A percentile compares a stretch with the other conserved stretches of the same genome.
Evolutionary conservation across 2,329 filamentous ascomycete species (phyloP).

Genomic region (Gnomoniopsis sp.): DNA sequence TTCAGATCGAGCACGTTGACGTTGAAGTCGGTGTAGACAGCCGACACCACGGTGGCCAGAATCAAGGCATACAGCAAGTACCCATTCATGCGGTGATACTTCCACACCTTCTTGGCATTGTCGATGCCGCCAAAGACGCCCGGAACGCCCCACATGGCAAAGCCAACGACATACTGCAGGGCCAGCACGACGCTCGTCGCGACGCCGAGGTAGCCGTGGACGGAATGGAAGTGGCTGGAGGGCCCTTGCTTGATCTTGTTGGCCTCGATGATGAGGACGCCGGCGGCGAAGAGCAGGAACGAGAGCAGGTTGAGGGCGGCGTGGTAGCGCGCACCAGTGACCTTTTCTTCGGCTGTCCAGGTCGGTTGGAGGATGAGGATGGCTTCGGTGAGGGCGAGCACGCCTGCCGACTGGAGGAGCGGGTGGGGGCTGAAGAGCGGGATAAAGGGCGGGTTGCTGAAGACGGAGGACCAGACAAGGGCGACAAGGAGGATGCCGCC

Average conservation of each 20-base stretch:
- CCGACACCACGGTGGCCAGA: slow-evolving; percentile 69
- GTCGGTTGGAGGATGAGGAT: slow-evolving; percentile 88
- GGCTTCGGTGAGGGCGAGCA: slow-evolving; percentile 75
- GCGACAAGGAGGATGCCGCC: slow-evolving; percentile 72
- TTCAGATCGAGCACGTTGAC: slow-evolving; percentile 65
- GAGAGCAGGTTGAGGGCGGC: slow-evolving; percentile 66
- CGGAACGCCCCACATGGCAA: slow-evolving; percentile 78
- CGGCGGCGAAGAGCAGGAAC: slow-evolving; percentile 58
- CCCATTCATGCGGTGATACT: slow-evolving; percentile 78
- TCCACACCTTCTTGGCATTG: slow-evolving; percentile 80
- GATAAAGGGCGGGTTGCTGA: slow-evolving; percentile 56
- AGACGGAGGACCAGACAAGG: slow-evolving; percentile 74
- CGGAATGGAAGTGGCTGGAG: slow-evolving; percentile 72
- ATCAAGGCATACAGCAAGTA: slow-evolving; percentile 71
- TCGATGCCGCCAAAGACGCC: slow-evolving; percentile 73
- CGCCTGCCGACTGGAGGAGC: slow-evolving; percentile 62
- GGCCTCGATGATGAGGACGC: slow-evolving; percentile 70
- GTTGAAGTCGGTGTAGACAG: slow-evolving; percentile 75
- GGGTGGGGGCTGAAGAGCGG: slow-evolving; percentile 89
- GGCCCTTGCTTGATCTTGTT: slow-evolving; percentile 64
- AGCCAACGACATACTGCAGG: slow-evolving; percentile 73
- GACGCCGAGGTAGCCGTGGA: slow-evolving; percentile 81
- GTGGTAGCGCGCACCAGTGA: slow-evolving; percentile 39
- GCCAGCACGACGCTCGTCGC: slow-evolving; percentile 67
- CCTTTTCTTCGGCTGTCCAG: slow-evolving; percentile 71